These are phyloP conservation scores for Pluteus cervinus DNA, from an alignment of 768 basidiomycete genomes.

Conservation along the genomic window DNA sequence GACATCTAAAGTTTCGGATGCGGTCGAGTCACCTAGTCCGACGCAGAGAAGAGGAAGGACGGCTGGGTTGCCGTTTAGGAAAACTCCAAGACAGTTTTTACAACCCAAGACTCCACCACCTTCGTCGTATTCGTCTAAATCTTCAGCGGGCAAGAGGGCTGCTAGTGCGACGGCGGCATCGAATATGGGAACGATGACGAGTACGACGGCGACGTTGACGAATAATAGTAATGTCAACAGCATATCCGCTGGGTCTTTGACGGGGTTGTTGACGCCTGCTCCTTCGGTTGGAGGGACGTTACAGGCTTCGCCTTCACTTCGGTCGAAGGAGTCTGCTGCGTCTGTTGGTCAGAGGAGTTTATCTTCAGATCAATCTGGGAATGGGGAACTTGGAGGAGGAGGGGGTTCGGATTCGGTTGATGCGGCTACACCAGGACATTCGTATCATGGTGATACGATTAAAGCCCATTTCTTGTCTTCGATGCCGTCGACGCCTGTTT, in stretches of 20 bases:
- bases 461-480: too few species aligned
- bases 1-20: constrained; percentile 40
- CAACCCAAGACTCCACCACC: constrained; percentile 62
- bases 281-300: constrained; percentile 44
- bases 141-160: constrained; percentile 30
- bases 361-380: constrained; percentile 65
- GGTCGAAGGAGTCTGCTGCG: constrained; percentile 72
- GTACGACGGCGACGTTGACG: constrained; percentile 16
- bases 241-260: constrained; percentile 33
- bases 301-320: constrained; percentile 60
- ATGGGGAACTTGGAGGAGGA: constrained; percentile 35
- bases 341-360: constrained; percentile 69
- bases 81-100: constrained; percentile 67
- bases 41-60: constrained; percentile 63
- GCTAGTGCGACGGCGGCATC: constrained; percentile 33
- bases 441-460: constrained; percentile 17
- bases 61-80: constrained; percentile 65
- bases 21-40: constrained; percentile 39
- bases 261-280: constrained; percentile 57
- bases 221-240: constrained; percentile 39
- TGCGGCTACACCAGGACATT: too few species aligned
- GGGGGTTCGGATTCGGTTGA: too few species aligned
- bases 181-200: constrained; percentile 18
- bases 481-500: too few species aligned
- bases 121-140: constrained; percentile 35